These are phyloP conservation scores for Cystofilobasidium macerans DNA, from an alignment of 768 basidiomycete genomes.

Conservation along the genomic window DNA sequence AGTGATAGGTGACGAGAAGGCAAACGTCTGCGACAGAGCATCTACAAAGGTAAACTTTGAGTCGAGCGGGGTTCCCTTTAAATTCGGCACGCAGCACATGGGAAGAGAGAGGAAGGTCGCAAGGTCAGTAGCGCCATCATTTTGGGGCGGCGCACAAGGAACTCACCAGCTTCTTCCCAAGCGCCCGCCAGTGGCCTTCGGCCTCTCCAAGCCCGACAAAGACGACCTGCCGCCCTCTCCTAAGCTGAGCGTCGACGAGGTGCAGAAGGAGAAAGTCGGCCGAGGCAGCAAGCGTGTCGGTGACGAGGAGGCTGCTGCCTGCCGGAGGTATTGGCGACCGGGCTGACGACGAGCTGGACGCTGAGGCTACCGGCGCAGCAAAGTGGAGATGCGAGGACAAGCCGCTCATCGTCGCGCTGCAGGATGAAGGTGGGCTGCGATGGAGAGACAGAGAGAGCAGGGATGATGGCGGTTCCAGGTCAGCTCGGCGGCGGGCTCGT, in stretches of 20 bases:
- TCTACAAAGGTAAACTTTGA: constrained; percentile 13
- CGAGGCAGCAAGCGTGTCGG: constrained; percentile 22
- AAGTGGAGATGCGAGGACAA: constrained; percentile 17
- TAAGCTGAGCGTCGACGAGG: constrained; percentile 16
- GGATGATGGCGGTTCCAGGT: too few relatives aligned
- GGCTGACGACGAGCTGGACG: not conserved
- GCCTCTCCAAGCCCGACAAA: constrained; percentile 20
- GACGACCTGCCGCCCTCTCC: constrained; percentile 4
- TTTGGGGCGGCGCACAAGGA: not conserved
- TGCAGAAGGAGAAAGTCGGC: constrained; percentile 21
- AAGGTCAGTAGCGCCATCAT: too few relatives aligned
- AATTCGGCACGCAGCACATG: not conserved
- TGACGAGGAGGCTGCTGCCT: constrained; percentile 4
- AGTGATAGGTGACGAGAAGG: not conserved
- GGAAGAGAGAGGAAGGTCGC: not conserved
- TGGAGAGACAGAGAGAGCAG: too few relatives aligned
- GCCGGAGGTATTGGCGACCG: constrained; percentile 14
- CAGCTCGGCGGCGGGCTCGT: too few relatives aligned
- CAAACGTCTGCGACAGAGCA: constrained; percentile 2
- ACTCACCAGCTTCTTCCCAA: constrained; percentile 23
- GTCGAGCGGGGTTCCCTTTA: constrained; percentile 11
- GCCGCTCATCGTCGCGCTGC: constrained; percentile 1
- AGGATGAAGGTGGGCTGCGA: too few relatives aligned
- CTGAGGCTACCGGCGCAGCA: not conserved
- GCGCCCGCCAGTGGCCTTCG: constrained; percentile 6